phyloP scores from a whole-genome alignment of 1,284 basidiomycete species.

The Ustilago bromivora region DNA sequence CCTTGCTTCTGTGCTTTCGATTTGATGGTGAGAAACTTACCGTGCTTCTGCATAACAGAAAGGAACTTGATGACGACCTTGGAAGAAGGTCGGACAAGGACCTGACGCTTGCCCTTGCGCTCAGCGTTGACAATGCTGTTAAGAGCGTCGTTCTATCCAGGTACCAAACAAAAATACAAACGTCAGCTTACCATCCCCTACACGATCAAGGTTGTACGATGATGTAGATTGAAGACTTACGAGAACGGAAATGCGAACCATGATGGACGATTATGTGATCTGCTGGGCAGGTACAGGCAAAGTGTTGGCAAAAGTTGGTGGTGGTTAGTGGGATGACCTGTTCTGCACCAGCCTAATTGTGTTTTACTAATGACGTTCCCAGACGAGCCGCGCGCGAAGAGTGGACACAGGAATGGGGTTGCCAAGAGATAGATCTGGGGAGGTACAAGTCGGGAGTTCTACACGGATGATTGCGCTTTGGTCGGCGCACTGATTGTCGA shows the following conservation, averaged over 20 bases:
- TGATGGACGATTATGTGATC: slow-evolving; percentile 62
- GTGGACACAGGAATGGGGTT: slow-evolving; percentile 25
- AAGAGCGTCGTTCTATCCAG: slow-evolving; percentile 66
- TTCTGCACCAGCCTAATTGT: slow-evolving; percentile 52
- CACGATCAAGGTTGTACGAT: not conserved
- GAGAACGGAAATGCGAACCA: slow-evolving; percentile 69
- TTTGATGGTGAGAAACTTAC: slow-evolving; percentile 56
- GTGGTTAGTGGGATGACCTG: slow-evolving; percentile 49
- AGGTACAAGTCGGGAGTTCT: slow-evolving; percentile 44
- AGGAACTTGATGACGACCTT: slow-evolving; percentile 70
- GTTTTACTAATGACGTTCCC: slow-evolving; percentile 46
- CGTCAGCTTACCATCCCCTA: slow-evolving; percentile 8
- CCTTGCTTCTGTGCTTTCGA: slow-evolving; percentile 10
- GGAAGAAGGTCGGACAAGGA: slow-evolving; percentile 68
- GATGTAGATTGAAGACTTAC: slow-evolving; percentile 55
- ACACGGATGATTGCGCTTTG: not conserved
- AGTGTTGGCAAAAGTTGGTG: slow-evolving; percentile 3
- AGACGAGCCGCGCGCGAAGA: slow-evolving; percentile 26
- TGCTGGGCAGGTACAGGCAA: slow-evolving; percentile 59
- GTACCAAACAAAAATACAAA: not conserved
- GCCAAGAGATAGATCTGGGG: slow-evolving; percentile 53
- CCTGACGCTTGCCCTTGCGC: slow-evolving; percentile 70
- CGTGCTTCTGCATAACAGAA: slow-evolving; percentile 70
- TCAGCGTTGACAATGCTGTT: slow-evolving; percentile 70
- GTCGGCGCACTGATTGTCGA: slow-evolving; percentile 7